Evolutionary conservation across 805 yeast species (phyloP), one percentile per base, ranked within the genome.

Genomic region (Teunomyces tritomae): DNA sequence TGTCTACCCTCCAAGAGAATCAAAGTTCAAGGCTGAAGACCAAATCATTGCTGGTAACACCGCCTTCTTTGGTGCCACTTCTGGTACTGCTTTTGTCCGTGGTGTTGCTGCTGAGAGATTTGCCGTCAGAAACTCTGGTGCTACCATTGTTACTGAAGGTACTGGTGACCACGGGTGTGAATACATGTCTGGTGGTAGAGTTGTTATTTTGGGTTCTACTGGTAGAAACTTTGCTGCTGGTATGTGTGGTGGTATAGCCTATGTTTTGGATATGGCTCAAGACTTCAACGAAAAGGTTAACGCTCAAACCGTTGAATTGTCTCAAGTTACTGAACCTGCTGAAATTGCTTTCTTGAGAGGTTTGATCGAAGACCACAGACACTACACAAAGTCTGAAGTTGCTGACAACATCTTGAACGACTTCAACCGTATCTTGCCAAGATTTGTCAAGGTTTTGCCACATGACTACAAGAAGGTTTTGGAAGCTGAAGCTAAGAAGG

Each of bases 121-220:
- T 68, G 96, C 96, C 14, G 99, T 92, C 50, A 87, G 99, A 77
- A 92, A 92, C 80, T 94, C 98, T 28, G 99, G 99, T 70, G 98
- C 98, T 37, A 86, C 86, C 47, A 94, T 96, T 54, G 97, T 94
- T 52, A 90, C 89, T 56, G 99, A 92, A 71, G 97, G 96, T 63
- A 85, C 88, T 54, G 99, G 99, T 75, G 97, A 92, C 68, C 97
- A 92, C 68, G 99, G 99, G 45, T 92, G 97, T 74, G 99, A 92
- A 73, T 92, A 92, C 74, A 92, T 92, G 99, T 91, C 98, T 58
- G 98, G 99, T 68, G 99, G 99, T 66, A 83, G 98, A 61, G 96
- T 94, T 52, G 89, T 92, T 63, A 90, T 92, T 42, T 79, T 92
- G 57, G 96, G 97, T 41, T 73, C 83, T 50, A 88, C 96, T 59